Percentiles rank a stretch among this genome's conserved stretches.
Evolutionary conservation across 805 yeast genomes (phyloP).

Genomic region (Cyberlindnera lachancei): DNA sequence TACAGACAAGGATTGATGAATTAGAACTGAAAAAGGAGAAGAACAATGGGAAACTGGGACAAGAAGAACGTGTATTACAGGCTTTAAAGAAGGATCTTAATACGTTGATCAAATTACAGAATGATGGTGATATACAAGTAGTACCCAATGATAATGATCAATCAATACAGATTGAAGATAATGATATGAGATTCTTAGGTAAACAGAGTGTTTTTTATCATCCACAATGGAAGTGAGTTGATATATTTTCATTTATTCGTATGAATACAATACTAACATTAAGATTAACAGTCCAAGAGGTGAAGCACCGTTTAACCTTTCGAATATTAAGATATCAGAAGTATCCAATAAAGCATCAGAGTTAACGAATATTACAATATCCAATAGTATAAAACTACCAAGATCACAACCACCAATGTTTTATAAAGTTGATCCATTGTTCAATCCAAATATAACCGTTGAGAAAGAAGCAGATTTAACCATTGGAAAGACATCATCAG

Average conservation of each 20-base stretch:
- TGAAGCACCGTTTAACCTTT: background rate
- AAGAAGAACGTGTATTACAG: constrained; percentile 28
- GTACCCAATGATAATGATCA: too few relatives aligned
- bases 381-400: background rate
- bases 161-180: too few relatives aligned
- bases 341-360: too few relatives aligned
- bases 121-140: constrained; percentile 3
- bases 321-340: too few relatives aligned
- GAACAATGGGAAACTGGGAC: constrained; percentile 29
- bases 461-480: constrained; percentile 5
- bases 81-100: constrained; percentile 33
- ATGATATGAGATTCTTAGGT: constrained; percentile 29
- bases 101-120: constrained; percentile 24
- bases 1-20: constrained; percentile 15
- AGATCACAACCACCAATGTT: constrained; percentile 16
- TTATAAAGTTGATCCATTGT: constrained; percentile 9
- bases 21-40: constrained; percentile 22
- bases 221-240: constrained; percentile 47
- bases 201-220: constrained; percentile 50
- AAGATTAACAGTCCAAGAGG: too few relatives aligned
- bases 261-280: too few relatives aligned
- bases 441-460: too few relatives aligned
- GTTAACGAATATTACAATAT: too few relatives aligned
- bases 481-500: too few relatives aligned
- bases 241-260: too few relatives aligned